These are phyloP conservation scores for Pichia cephalocereana DNA, from an alignment of 805 yeast species.

Conservation along the genomic window DNA sequence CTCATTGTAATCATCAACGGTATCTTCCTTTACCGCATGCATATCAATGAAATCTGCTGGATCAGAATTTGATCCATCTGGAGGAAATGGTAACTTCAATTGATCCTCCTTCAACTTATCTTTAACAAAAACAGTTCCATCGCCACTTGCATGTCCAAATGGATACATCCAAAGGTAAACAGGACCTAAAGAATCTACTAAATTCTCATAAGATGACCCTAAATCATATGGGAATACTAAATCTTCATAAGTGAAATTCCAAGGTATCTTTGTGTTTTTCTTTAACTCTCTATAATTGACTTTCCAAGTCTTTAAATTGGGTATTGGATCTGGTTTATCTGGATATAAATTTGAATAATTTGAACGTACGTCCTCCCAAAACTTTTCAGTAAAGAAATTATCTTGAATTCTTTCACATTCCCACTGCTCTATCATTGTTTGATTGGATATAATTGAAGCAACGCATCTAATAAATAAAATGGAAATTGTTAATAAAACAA, in stretches of 20 bases:
- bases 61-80: constrained; percentile 52
- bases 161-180: constrained; percentile 62
- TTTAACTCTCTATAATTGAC: constrained; percentile 15
- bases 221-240: constrained; percentile 77
- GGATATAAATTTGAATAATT: constrained; percentile 35
- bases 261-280: constrained; percentile 17
- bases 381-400: constrained; percentile 45
- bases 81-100: constrained; percentile 83
- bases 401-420: constrained; percentile 74
- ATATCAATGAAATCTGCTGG: constrained; percentile 2
- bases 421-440: constrained; percentile 90
- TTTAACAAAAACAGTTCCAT: constrained; percentile 50
- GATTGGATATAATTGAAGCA: constrained; percentile 50
- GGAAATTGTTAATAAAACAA: constrained; percentile 53
- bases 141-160: constrained; percentile 51
- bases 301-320: constrained; percentile 40
- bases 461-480: constrained; percentile 56
- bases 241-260: constrained; percentile 46
- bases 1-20: constrained; percentile 12
- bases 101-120: constrained; percentile 53
- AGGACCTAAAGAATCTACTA: constrained; percentile 50
- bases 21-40: neutral
- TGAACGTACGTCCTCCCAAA: constrained; percentile 40
- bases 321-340: constrained; percentile 24
- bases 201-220: constrained; percentile 48